A percentile compares a stretch with the other conserved stretches of the same genome.
Conservation (phyloP, 441 rosid species). For the Metrosideros polymorpha region DNA sequence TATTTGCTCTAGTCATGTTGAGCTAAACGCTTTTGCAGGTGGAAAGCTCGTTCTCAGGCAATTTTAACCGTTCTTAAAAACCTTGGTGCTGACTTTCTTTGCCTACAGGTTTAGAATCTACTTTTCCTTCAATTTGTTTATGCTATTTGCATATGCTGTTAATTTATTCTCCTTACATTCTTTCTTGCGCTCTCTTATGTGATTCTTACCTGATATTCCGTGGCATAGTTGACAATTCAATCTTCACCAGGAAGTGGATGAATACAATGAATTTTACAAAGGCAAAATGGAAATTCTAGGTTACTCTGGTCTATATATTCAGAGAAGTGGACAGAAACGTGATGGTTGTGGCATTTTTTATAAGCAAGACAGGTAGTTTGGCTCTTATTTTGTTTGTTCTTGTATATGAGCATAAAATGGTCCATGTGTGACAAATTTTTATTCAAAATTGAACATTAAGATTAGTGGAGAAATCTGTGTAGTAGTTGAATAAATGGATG, state of each 20-base stretch:
- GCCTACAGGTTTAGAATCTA: conserved; percentile 59
- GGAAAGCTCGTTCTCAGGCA: conserved; percentile 84
- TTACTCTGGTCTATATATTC: conserved; percentile 66
- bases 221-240: conserved; percentile 10
- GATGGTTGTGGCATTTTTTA: conserved; percentile 94
- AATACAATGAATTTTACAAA: conserved; percentile 69
- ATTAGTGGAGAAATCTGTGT: not conserved
- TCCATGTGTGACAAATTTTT: not conserved
- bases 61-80: conserved; percentile 51
- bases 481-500: not conserved
- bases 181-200: not conserved
- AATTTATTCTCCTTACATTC: not conserved
- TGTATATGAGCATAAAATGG: not conserved
- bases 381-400: not conserved
- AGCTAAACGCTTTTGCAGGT: conserved; percentile 23
- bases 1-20: not conserved
- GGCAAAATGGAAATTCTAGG: conserved; percentile 47
- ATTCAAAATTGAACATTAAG: not conserved
- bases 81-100: conserved; percentile 63
- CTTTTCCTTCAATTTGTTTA: not conserved
- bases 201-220: not conserved
- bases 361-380: conserved; percentile 49
- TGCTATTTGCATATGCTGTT: not conserved
- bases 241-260: conserved; percentile 72
- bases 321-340: conserved; percentile 80